phyloP scores from a whole-genome alignment of 306 rosid species.

The Cicer cuneatum region DNA sequence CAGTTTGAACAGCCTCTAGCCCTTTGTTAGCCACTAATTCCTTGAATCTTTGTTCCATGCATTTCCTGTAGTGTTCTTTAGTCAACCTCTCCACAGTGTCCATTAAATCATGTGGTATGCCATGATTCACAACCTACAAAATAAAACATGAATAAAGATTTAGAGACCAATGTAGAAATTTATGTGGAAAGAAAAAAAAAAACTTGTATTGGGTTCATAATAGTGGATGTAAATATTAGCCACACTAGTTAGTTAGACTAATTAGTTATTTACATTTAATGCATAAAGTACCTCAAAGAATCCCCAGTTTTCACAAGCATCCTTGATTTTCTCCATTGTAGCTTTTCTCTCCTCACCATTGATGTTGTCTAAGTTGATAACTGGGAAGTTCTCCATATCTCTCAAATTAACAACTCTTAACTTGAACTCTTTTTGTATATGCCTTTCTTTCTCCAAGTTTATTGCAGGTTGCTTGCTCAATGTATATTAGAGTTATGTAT shows the following conservation, averaged over 20 bases:
- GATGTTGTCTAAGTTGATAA: conserved; percentile 65
- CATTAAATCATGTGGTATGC: conserved; percentile 60
- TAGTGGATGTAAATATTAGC: no score
- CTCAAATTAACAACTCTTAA: neutral
- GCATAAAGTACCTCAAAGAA: conserved; percentile 71
- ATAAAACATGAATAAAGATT: neutral
- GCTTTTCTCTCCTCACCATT: conserved; percentile 65
- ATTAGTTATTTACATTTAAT: no score
- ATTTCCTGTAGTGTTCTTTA: conserved; percentile 71
- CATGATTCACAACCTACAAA: conserved; percentile 64
- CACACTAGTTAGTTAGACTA: no score
- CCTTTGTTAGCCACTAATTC: conserved; percentile 62
- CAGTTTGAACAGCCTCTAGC: conserved; percentile 56
- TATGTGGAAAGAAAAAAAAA: neutral
- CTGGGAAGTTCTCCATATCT: conserved; percentile 73
- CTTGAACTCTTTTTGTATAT: neutral
- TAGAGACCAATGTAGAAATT: conserved; percentile 23
- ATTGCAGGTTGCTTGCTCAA: conserved; percentile 12
- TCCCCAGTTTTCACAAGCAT: conserved; percentile 94
- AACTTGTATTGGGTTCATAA: neutral
- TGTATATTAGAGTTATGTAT: conserved; percentile 24
- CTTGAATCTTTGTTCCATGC: conserved; percentile 73
- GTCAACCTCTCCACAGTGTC: conserved; percentile 75
- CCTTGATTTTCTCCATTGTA: conserved; percentile 70
- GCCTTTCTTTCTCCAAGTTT: neutral